These are phyloP conservation scores for Skeletonema marinoi DNA, from an alignment of 108 stramenopile genomes.

Conservation along the genomic window DNA sequence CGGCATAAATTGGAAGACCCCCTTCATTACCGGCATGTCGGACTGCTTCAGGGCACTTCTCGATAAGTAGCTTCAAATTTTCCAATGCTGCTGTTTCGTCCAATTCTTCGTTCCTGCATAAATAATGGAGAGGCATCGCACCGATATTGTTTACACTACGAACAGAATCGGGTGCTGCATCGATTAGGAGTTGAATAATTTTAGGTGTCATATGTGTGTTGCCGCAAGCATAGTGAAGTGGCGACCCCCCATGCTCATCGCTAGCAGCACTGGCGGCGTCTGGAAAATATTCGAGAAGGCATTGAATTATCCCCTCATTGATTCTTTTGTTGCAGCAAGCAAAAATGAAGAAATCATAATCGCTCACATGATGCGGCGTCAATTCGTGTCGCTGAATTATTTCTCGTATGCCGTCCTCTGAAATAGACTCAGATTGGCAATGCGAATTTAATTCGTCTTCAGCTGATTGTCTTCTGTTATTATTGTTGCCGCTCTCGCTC, in stretches of 20 bases:
- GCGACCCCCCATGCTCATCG: background rate
- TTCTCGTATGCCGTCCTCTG: no score
- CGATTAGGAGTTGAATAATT: background rate
- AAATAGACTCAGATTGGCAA: no score
- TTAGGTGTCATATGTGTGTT: background rate
- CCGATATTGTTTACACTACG: background rate
- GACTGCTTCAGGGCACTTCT: background rate
- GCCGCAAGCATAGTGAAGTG: background rate
- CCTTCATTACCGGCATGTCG: background rate
- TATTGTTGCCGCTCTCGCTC: no score
- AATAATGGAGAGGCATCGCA: background rate
- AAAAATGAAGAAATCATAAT: no score
- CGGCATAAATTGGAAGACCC: background rate
- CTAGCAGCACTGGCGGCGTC: background rate
- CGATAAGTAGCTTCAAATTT: slow-evolving; percentile 2
- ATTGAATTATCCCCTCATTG: no score
- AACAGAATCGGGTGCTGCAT: no score
- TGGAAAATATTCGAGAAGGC: background rate
- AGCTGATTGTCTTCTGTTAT: no score
- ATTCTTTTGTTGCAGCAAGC: no score
- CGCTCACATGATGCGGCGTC: no score
- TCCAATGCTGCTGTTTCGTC: background rate
- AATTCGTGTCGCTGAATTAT: no score
- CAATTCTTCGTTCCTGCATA: background rate
- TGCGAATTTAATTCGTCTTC: no score